Evolutionary conservation across 2,329 filamentous ascomycete species (phyloP), one percentile per base, ranked within the genome.

Genomic region (Nigrograna mackinnonii): DNA sequence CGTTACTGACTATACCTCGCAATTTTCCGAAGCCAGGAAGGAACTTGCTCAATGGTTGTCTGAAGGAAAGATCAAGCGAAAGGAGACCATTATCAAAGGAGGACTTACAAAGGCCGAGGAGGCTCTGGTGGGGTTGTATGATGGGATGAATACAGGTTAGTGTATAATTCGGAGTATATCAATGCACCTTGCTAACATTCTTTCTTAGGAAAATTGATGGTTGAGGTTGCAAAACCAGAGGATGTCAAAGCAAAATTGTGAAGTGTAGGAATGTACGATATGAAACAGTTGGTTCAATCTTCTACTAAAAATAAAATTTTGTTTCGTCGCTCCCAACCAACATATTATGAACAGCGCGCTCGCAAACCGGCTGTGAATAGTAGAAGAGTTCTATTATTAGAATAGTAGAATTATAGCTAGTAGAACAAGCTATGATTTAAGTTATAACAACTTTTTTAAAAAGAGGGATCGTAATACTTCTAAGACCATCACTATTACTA

Each of bases 81-180:
- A 84, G 62, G 85, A 90, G 67, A 85, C 84, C 2, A 79, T 91
- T 43, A 67, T 90, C 47, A 79, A 79, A 54, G 86, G 86, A n/a
- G 87, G 87, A 1, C 67, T 91, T 11, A 70, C 73, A 44, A 76
- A 75, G 24, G 85, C 86, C 2, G 84, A 87, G 43, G 69, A 80
- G 50, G 84, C 79, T 0, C 72, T 91, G 39, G 66, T 81, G 11
- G 77, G 81, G 46, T 67, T 91, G 42, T 91, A 84, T 62, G 74
- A 80, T 36, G 87, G 87, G 30, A 71, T 75, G 13, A 91, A 91
- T 63, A 89, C 79, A 7, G 87, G 87, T 70, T 77, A 85, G 73
- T 73, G n/a, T 24, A 21, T 19, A 4, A 18, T 16, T 31, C 9
- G 13, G n/a, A 22, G 7, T n/a, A 12, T 34, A n/a, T 22, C 6